These are phyloP conservation scores for Monosporascus sp. DNA, from an alignment of 2,329 filamentous ascomycete species.

Conservation along the genomic window DNA sequence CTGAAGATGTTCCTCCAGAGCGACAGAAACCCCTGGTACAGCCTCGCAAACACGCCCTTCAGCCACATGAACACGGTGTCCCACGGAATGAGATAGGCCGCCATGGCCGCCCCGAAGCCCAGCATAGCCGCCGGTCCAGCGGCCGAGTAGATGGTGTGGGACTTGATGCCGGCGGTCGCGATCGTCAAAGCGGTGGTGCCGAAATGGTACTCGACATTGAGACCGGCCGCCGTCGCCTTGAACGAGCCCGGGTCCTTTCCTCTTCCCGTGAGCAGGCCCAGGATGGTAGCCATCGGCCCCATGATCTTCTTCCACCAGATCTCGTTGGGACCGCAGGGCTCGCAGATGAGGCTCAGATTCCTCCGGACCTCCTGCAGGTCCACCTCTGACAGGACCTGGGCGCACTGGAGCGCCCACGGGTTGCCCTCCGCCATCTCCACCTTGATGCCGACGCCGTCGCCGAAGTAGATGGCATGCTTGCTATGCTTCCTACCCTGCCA, in stretches of 20 bases:
- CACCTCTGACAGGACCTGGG: not conserved
- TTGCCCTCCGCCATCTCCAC: not conserved
- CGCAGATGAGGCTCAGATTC: not conserved
- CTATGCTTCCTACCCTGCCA: constrained; percentile 4
- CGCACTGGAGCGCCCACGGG: not conserved
- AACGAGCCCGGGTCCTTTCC: constrained; percentile 2
- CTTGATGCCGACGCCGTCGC: constrained; percentile 4
- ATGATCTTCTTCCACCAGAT: not conserved
- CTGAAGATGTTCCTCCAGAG: not conserved
- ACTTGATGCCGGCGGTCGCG: constrained; percentile 1
- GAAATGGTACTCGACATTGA: constrained; percentile 6
- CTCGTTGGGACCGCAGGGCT: not conserved
- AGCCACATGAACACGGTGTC: constrained; percentile 5
- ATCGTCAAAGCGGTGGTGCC: constrained; percentile 1
- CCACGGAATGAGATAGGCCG: constrained; percentile 3
- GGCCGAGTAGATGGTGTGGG: constrained; percentile 1
- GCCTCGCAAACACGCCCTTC: not conserved
- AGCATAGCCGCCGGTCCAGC: constrained; percentile 2
- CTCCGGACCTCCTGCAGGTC: not conserved
- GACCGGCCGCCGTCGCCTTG: constrained; percentile 2
- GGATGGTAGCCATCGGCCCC: constrained; percentile 2
- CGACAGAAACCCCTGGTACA: constrained; percentile 2
- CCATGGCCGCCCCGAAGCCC: constrained; percentile 2
- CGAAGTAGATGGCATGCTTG: constrained; percentile 4
- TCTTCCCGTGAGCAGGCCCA: constrained; percentile 3